Base-by-base conservation (phyloP, 208 protist species). In the Perkinsela sp. region DNA sequence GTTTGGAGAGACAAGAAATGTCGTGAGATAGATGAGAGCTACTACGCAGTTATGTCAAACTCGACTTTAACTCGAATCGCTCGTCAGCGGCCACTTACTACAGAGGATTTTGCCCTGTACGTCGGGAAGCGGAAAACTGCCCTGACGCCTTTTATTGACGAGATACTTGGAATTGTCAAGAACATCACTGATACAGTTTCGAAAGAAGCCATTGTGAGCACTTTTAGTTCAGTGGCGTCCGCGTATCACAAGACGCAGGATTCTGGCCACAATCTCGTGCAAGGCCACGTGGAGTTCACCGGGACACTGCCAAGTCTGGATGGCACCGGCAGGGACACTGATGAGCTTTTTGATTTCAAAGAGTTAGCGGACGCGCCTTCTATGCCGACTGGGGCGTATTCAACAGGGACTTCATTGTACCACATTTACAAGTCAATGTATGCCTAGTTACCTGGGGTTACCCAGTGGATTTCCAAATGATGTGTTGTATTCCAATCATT, bases 1-100 rank as follows among this genome's bases (percentile, higher is more conserved):
- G 66, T 67, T 1, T 93, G 89, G 89, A 72, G 89, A 65, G 87
- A 93, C 70, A 66, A 16, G 1, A 31, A 75, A 1, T 81, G 80
- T 15, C 70, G 80, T n/a, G 32, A 72, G 48, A 78, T 88, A 32
- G 89, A 93, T 68, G 88, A 93, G 71, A 76, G 69, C 32, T 28
- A 70, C 2, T n/a, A 71, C 29, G 85, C 82, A 40, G 74, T 92
- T 6, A 65, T 90, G 2, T 78, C 82, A 0, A 66, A 69, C 69
- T 16, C 40, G 6, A 13, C 48, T 57, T 22, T 57, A n/a, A 22
- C 40, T n/a, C 40, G 40, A 6, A 22, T 57, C 6, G 40, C 40
- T 22, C 6, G 22, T 6, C 40, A 57, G 22, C 6, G 22, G 40
- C 40, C 40, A 57, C 40, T 57, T 22, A 57, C 6, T 57, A 57